A percentile compares a stretch with the other conserved stretches of the same genome.
phyloP scores from a whole-genome alignment of 495 filamentous ascomycete species.

The Neurospora sp. region DNA sequence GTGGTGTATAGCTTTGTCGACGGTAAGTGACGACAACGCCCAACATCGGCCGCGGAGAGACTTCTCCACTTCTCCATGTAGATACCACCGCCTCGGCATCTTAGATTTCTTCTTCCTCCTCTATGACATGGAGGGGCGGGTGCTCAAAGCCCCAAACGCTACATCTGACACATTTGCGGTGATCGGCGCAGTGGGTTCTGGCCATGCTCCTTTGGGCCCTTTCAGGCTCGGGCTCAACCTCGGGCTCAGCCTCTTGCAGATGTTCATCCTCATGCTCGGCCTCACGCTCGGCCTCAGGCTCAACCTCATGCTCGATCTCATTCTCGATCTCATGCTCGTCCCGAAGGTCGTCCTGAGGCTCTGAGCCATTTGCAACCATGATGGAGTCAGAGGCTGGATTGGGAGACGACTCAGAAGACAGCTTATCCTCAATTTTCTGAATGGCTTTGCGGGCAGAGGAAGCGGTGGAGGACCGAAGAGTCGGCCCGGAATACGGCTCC shows the following conservation, averaged over 20 bases:
- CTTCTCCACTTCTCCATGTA: neutral
- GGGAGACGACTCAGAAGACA: neutral
- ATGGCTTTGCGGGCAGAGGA: neutral
- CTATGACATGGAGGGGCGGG: neutral
- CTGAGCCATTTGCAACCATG: neutral
- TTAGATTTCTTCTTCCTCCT: neutral
- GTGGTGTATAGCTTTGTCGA: neutral
- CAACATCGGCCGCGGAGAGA: neutral
- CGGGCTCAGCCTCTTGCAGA: neutral
- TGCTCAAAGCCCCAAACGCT: neutral
- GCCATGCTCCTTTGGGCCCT: neutral
- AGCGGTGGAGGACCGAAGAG: neutral
- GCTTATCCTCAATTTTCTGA: neutral
- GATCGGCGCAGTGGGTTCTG: neutral
- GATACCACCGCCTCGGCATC: neutral
- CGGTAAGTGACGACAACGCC: neutral
- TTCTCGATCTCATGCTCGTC: neutral
- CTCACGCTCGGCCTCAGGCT: neutral
- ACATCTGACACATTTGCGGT: neutral
- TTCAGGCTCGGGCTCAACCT: neutral
- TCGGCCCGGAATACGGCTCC: neutral
- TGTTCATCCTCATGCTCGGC: neutral
- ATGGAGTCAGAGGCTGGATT: neutral
- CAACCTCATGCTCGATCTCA: neutral
- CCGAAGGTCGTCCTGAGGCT: neutral